These are phyloP conservation scores for Pyrrhoderma lamaoense DNA, from an alignment of 1,284 basidiomycete genomes.

Conservation along the genomic window DNA sequence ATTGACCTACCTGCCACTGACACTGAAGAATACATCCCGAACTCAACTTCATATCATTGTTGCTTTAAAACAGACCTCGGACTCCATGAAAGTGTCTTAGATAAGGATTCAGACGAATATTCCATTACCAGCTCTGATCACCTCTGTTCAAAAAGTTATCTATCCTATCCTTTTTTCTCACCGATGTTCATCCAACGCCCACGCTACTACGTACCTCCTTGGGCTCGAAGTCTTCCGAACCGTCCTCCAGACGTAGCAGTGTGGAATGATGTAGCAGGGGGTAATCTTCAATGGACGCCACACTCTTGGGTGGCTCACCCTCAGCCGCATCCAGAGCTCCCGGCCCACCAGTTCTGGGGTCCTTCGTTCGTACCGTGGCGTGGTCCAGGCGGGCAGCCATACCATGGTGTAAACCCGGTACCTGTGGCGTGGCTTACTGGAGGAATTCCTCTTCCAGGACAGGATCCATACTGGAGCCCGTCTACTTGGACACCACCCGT, in stretches of 20 bases:
- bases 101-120: too few species aligned
- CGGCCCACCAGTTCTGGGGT: conserved; percentile 9
- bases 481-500: conserved; percentile 5
- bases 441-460: conserved; percentile 15
- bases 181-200: not conserved
- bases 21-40: too few species aligned
- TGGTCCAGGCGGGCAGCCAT: conserved; percentile 5
- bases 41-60: too few species aligned
- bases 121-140: too few species aligned
- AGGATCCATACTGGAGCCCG: conserved; percentile 15
- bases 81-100: too few species aligned
- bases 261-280: conserved; percentile 13
- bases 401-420: not conserved
- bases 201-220: not conserved
- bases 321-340: conserved; percentile 10
- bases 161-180: too few species aligned
- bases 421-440: conserved; percentile 8
- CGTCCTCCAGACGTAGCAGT: conserved; percentile 9
- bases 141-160: too few species aligned
- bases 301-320: conserved; percentile 18
- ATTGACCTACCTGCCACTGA: too few species aligned
- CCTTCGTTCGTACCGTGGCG: not conserved
- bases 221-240: not conserved
- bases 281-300: conserved; percentile 15
- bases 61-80: too few species aligned